Evolutionary conservation across 2,329 filamentous ascomycete species (phyloP).

Genomic region (Penicillium digitatum): DNA sequence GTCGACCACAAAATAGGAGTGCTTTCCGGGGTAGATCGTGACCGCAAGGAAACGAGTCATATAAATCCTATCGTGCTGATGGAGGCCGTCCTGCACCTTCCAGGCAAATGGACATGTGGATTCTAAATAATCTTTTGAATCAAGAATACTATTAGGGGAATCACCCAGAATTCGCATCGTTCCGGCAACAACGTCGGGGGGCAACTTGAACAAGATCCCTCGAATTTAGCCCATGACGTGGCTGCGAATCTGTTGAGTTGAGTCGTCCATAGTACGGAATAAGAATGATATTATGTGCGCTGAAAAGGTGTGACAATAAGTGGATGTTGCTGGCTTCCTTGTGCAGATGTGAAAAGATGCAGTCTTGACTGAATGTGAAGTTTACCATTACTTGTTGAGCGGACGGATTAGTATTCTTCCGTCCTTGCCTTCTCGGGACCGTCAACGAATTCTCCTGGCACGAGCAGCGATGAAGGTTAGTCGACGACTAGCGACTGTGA

Average conservation of each 20-base stretch:
- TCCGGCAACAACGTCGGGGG: background rate
- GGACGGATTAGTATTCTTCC: background rate
- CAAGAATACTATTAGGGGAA: background rate
- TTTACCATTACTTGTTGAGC: background rate
- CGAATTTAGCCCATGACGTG: background rate
- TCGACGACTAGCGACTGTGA: too few relatives aligned
- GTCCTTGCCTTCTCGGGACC: too few relatives aligned
- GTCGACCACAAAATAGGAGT: conserved; percentile 15
- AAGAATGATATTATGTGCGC: background rate
- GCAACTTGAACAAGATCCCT: background rate
- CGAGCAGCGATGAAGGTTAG: too few relatives aligned
- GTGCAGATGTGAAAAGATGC: background rate
- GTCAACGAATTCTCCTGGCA: too few relatives aligned
- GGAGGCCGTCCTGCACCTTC: background rate
- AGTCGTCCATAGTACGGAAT: background rate
- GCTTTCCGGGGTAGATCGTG: conserved; percentile 4
- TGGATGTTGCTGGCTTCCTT: background rate
- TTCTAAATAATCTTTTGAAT: conserved; percentile 1
- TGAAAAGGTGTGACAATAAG: background rate
- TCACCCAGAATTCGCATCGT: conserved; percentile 1
- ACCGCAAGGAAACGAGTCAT: conserved; percentile 4
- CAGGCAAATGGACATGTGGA: background rate
- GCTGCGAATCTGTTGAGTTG: background rate
- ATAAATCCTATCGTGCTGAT: background rate
- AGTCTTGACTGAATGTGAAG: background rate